Conservation (phyloP, 23 red algal species). For the Gracilaria domingensis region DNA sequence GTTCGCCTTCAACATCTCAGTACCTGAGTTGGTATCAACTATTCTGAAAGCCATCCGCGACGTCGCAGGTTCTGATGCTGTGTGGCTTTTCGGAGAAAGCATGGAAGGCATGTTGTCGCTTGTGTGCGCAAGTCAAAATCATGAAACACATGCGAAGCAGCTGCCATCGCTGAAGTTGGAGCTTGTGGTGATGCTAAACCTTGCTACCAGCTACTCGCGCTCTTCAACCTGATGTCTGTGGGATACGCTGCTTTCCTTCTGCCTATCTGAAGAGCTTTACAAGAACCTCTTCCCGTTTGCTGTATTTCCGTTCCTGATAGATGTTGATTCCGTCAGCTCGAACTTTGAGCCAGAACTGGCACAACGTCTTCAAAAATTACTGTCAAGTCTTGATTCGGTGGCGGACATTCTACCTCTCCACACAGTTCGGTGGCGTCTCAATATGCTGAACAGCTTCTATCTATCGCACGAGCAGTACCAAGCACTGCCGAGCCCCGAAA, state of each 20-base stretch:
- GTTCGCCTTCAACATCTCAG: background rate
- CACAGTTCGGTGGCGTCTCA: constrained; percentile 59
- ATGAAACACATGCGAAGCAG: background rate
- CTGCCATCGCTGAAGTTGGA: constrained; percentile 23
- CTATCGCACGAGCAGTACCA: constrained; percentile 17
- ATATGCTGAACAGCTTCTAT: constrained; percentile 34
- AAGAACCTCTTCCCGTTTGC: constrained; percentile 29
- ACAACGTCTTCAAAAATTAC: constrained; percentile 31
- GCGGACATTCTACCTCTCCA: constrained; percentile 56
- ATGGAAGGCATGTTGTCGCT: constrained; percentile 72
- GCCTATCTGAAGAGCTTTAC: constrained; percentile 36
- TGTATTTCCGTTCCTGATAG: constrained; percentile 56
- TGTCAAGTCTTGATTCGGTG: background rate
- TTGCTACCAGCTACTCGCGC: constrained; percentile 65
- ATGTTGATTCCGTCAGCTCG: constrained; percentile 7
- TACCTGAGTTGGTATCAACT: constrained; percentile 29
- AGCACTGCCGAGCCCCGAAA: background rate
- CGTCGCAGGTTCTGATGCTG: constrained; percentile 6
- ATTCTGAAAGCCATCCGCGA: constrained; percentile 48
- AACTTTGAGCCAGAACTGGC: constrained; percentile 16
- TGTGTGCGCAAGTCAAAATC: constrained; percentile 33
- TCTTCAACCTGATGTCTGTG: constrained; percentile 51
- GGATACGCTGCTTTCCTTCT: constrained; percentile 51
- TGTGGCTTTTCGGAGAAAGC: constrained; percentile 75
- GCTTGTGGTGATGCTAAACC: constrained; percentile 70